A percentile compares a stretch with the other conserved stretches of the same genome.
These are phyloP conservation scores for Mycotypha africana DNA, from an alignment of 371 early-diverging fungal genomes.

Conservation along the genomic window DNA sequence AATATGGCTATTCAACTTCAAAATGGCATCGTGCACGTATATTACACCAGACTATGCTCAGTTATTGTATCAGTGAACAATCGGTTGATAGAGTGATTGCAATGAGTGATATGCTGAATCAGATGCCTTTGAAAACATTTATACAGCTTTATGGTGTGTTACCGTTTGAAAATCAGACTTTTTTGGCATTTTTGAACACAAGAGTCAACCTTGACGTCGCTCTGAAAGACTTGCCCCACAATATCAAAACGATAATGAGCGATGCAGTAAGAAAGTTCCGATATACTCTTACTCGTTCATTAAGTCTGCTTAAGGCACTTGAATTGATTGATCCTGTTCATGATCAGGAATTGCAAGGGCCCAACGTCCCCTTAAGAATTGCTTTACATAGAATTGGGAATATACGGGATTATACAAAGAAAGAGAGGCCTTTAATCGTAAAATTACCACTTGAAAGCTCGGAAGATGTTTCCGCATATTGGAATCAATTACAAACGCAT, in stretches of 20 bases:
- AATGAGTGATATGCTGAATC: background rate
- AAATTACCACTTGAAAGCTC: background rate
- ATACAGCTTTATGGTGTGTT: background rate
- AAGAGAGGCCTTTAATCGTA: background rate
- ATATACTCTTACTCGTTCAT: background rate
- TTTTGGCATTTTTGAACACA: background rate
- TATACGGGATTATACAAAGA: constrained; percentile 1
- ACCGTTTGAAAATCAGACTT: constrained; percentile 1
- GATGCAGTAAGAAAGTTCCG: background rate
- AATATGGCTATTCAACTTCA: constrained; percentile 12
- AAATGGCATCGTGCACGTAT: constrained; percentile 7
- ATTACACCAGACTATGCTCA: constrained; percentile 6
- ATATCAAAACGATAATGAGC: constrained; percentile 1
- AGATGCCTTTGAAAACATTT: background rate
- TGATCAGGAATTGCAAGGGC: too few species aligned
- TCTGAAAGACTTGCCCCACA: constrained; percentile 3
- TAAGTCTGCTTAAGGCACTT: background rate
- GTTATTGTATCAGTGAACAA: background rate
- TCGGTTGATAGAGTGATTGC: background rate
- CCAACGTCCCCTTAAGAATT: too few species aligned
- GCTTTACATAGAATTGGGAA: background rate
- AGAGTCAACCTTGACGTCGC: background rate
- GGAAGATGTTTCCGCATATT: constrained; percentile 1
- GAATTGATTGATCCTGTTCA: background rate
- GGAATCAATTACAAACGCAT: constrained; percentile 2